Conservation (phyloP, 2,329 filamentous ascomycete species). For the Epichloe sibirici region DNA sequence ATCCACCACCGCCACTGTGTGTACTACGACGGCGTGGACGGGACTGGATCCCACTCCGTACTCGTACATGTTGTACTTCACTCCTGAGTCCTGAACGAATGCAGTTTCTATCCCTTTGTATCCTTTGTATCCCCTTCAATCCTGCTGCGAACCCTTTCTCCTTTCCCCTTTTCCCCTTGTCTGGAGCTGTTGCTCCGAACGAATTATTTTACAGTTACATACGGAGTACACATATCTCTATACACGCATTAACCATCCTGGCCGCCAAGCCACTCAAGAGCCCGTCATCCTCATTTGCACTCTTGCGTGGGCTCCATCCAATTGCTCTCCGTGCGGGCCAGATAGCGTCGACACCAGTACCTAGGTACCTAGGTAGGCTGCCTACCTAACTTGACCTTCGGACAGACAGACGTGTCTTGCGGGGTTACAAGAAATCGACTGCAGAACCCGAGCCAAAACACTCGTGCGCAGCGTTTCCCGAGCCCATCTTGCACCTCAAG, state of each 20-base stretch:
- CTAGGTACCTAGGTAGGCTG: too few species aligned
- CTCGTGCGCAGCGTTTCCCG: conserved; percentile 2
- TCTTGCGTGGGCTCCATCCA: not conserved
- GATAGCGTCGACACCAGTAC: not conserved
- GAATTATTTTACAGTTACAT: not conserved
- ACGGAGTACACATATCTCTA: too few species aligned
- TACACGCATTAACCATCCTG: not conserved
- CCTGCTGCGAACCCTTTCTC: not conserved
- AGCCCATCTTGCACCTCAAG: not conserved
- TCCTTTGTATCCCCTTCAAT: not conserved
- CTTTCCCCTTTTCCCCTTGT: not conserved
- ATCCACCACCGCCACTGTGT: not conserved
- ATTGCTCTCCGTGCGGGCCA: conserved; percentile 1
- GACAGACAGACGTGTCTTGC: conserved; percentile 1
- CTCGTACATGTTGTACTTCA: not conserved
- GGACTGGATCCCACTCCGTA: not conserved
- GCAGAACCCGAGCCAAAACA: conserved; percentile 3
- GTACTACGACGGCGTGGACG: not conserved
- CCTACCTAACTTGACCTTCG: not conserved
- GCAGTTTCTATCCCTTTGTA: not conserved
- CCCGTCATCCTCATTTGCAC: not conserved
- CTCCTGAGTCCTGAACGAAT: not conserved
- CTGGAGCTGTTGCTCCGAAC: not conserved
- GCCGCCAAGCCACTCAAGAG: not conserved
- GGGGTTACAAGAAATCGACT: conserved; percentile 2